phyloP scores from a whole-genome alignment of 441 rosid genomes.

The Croton setiger region DNA sequence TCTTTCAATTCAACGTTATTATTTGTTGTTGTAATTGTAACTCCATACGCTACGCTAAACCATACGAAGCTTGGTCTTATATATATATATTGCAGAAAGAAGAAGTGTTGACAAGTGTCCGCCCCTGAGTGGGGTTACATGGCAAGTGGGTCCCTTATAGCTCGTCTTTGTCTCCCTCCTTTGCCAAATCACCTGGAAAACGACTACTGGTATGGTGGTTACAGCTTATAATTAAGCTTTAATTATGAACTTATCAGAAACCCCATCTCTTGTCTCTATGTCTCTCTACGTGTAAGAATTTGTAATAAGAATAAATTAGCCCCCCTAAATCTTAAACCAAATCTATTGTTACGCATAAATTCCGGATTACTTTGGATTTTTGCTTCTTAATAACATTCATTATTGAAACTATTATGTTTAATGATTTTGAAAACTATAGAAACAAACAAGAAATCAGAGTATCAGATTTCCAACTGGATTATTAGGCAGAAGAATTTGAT shows the following conservation, averaged over 20 bases:
- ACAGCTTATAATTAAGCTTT: not conserved
- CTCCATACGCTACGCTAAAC: too few species aligned
- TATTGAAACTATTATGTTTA: not conserved
- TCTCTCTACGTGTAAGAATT: too few species aligned
- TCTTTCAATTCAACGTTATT: too few species aligned
- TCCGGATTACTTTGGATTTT: slow-evolving; percentile 26
- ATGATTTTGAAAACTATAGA: not conserved
- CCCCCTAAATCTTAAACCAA: not conserved
- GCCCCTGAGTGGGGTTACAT: slow-evolving; percentile 19
- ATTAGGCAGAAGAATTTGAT: not conserved
- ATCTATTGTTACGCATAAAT: slow-evolving; percentile 24
- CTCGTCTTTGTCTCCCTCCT: slow-evolving; percentile 37
- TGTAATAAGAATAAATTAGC: too few species aligned
- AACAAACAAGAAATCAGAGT: slow-evolving; percentile 2
- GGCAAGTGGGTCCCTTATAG: slow-evolving; percentile 27
- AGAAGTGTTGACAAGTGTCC: slow-evolving; percentile 26
- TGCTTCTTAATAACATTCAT: not conserved
- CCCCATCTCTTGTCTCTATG: too few species aligned
- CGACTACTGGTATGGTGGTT: slow-evolving; percentile 18
- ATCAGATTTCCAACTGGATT: slow-evolving; percentile 4
- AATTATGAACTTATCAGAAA: slow-evolving; percentile 21
- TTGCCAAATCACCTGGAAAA: slow-evolving; percentile 38
- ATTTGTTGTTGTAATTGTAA: too few species aligned
- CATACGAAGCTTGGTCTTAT: not conserved
- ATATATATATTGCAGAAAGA: not conserved